phyloP scores from a whole-genome alignment of 345 rosid genomes.

The Salix viminalis region DNA sequence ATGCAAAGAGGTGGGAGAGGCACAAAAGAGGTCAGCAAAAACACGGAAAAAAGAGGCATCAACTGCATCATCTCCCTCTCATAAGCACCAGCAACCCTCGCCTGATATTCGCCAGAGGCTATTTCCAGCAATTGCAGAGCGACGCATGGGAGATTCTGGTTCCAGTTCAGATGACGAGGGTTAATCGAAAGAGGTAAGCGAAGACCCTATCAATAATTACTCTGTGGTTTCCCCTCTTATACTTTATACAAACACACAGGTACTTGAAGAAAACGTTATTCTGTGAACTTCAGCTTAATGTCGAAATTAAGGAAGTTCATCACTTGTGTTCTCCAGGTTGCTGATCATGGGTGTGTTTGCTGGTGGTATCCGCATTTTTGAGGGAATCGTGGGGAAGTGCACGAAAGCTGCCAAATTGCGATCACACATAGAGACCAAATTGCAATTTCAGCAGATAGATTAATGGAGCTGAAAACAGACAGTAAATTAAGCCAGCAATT shows the following conservation, averaged over 20 bases:
- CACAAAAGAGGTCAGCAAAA: conserved; percentile 41
- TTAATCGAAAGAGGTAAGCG: conserved; percentile 13
- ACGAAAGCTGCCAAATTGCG: not conserved
- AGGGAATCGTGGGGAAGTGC: not conserved
- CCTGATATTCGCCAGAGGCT: conserved; percentile 54
- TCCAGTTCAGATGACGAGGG: conserved; percentile 48
- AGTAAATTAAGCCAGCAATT: not conserved
- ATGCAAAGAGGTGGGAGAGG: conserved; percentile 78
- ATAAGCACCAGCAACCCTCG: conserved; percentile 27
- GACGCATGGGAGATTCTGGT: conserved; percentile 43
- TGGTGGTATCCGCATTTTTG: not conserved
- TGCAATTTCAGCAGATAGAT: not conserved
- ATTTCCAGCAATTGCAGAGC: conserved; percentile 74
- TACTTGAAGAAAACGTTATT: not conserved
- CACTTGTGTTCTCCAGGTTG: not conserved
- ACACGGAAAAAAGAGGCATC: conserved; percentile 49
- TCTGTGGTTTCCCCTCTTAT: not conserved
- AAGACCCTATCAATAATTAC: not conserved
- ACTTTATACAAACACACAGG: not conserved
- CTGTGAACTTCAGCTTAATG: not conserved
- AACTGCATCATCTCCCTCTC: conserved; percentile 48
- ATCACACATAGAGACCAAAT: not conserved
- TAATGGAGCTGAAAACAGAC: not conserved
- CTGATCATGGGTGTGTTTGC: not conserved
- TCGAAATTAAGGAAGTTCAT: not conserved